Evolutionary conservation across 2,329 filamentous ascomycete genomes (phyloP), one percentile per base, ranked within the genome.

Genomic region (Scleromitrula shiraiana): DNA sequence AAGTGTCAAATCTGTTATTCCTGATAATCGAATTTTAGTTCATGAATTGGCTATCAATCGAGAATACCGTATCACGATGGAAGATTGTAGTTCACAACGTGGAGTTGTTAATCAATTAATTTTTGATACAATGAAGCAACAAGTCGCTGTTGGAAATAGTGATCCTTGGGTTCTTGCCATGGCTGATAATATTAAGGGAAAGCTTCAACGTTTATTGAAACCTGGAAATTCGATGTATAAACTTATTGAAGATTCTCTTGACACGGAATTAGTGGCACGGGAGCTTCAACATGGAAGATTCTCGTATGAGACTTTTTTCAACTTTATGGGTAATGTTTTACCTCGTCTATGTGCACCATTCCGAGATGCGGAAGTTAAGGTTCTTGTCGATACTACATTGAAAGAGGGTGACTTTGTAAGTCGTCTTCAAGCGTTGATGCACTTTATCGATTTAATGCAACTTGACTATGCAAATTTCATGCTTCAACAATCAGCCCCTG

Each of bases 381-480:
- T 76, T 2, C 67, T 91, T 17, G 71, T 81, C 2, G 76, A 83
- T 41, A 78, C 82, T 51, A 76, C 79, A 54, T 68, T 82, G 7
- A 65, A 67, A 39, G 70, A 74, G 19, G 78, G 80, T 4, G 76
- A 82, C 61, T 78, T 89, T 59, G 84, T 89, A 14, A 82, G 86
- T 60, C 82, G 87, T 53, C 75, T 91, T 1, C 83, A 88, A 67
- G 82, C 83, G 12, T 71, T 93, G 2, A 77, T 88, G 46, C 77
- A 80, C 24, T 84, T 88, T 56, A 85, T 90, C 48, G 84, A 93
- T 59, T 70, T 84, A 29, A 82, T 91, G 68, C 78, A 85, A 20
- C 80, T 88, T 50, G 87, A 93, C 59, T 89, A 90, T 60, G 83
- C 85, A 51, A 93, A 93, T 62, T 91, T 88, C 61, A 73, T 90